phyloP scores from a whole-genome alignment of 352 stramenopile genomes.

The Globisporangium emineosum region DNA sequence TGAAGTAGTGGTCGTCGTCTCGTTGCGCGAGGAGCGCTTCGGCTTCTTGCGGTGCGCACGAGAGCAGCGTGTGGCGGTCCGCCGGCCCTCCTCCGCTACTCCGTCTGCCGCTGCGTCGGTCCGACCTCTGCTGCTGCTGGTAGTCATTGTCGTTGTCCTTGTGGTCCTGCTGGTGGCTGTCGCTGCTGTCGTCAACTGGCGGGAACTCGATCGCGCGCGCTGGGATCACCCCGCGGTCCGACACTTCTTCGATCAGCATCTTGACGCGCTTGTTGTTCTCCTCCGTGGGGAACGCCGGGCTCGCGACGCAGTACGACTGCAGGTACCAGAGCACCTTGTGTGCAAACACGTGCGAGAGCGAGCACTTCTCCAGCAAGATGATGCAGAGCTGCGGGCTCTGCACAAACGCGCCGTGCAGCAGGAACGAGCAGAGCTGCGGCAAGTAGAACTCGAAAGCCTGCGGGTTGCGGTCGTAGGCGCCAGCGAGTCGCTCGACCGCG shows the following conservation, averaged over 20 bases:
- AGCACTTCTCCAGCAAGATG: slow-evolving; percentile 79
- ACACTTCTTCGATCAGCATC: slow-evolving; percentile 80
- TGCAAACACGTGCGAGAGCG: slow-evolving; percentile 79
- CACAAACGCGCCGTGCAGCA: slow-evolving; percentile 65
- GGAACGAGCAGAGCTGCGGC: slow-evolving; percentile 81
- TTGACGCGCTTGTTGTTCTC: slow-evolving; percentile 58
- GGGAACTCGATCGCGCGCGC: slow-evolving; percentile 42
- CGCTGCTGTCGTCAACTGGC: background rate
- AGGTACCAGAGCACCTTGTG: slow-evolving; percentile 87
- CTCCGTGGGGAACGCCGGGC: slow-evolving; percentile 50
- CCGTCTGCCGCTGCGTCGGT: slow-evolving; percentile 5
- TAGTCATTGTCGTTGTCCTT: slow-evolving; percentile 22
- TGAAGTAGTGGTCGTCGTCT: slow-evolving; percentile 66
- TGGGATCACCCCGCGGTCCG: slow-evolving; percentile 44
- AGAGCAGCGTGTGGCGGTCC: slow-evolving; percentile 19
- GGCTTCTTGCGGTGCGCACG: slow-evolving; percentile 38
- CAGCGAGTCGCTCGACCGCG: slow-evolving; percentile 47
- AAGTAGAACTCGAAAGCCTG: slow-evolving; percentile 83
- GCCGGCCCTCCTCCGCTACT: slow-evolving; percentile 6
- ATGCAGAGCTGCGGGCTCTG: slow-evolving; percentile 60
- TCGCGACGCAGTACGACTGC: slow-evolving; percentile 72
- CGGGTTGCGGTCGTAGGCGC: slow-evolving; percentile 54
- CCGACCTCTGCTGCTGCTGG: slow-evolving; percentile 15
- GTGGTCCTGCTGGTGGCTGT: background rate
- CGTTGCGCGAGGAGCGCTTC: slow-evolving; percentile 42